Conservation (phyloP, 805 yeast species). For the Metschnikowia shivogae region DNA sequence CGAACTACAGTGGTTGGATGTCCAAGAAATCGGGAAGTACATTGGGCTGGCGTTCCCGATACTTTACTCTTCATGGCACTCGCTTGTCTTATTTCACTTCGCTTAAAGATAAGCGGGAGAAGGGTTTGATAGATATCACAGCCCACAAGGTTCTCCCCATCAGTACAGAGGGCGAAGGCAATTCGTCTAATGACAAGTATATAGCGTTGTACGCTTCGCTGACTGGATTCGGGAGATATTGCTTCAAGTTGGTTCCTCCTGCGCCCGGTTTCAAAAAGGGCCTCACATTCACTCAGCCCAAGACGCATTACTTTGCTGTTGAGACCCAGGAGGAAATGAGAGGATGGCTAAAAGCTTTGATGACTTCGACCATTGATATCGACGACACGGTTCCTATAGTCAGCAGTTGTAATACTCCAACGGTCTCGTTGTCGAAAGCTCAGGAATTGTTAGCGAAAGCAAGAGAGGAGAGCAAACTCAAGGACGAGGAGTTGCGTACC, state of each 20-base stretch:
- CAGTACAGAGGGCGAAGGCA: constrained; percentile 33
- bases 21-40: constrained; percentile 77
- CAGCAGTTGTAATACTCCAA: constrained; percentile 93
- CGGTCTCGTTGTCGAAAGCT: constrained; percentile 81
- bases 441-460: constrained; percentile 82
- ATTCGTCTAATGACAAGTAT: constrained; percentile 71
- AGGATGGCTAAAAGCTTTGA: constrained; percentile 89
- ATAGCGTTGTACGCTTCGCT: constrained; percentile 88
- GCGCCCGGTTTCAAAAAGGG: constrained; percentile 97
- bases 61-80: constrained; percentile 86
- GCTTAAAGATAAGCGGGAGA: constrained; percentile 74
- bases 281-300: constrained; percentile 92
- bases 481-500: constrained; percentile 48
- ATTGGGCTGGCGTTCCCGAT: constrained; percentile 85
- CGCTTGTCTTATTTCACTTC: constrained; percentile 83
- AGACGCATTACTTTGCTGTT: constrained; percentile 93
- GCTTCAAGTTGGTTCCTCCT: constrained; percentile 92
- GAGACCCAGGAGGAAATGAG: constrained; percentile 90
- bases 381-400: constrained; percentile 91
- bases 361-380: constrained; percentile 93
- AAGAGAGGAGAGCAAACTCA: constrained; percentile 62
- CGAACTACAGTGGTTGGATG: constrained; percentile 93
- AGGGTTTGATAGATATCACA: constrained; percentile 92
- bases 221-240: constrained; percentile 89
- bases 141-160: constrained; percentile 85